phyloP scores from a whole-genome alignment of 2,329 filamentous ascomycete species.

The Alternaria brassicae region DNA sequence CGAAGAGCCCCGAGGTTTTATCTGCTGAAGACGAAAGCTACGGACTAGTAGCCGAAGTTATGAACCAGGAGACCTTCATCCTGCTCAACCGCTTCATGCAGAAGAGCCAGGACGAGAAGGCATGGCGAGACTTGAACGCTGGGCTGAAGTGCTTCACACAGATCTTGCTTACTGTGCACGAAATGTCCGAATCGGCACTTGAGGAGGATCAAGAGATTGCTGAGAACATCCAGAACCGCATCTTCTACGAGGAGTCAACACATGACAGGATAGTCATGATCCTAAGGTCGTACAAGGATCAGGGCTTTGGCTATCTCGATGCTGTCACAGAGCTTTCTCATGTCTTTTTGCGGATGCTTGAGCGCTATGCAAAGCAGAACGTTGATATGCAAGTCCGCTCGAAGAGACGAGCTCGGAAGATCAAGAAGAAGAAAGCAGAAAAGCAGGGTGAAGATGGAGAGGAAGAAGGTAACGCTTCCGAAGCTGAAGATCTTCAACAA shows the following conservation, averaged over 20 bases:
- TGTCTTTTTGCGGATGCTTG: conserved; percentile 89
- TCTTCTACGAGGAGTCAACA: conserved; percentile 98
- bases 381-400: conserved; percentile 91
- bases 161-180: conserved; percentile 88
- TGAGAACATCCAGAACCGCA: conserved; percentile 92
- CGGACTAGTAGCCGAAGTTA: conserved; percentile 83
- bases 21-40: conserved; percentile 73
- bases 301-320: conserved; percentile 92
- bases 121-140: conserved; percentile 85
- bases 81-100: conserved; percentile 85
- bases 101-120: conserved; percentile 78
- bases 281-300: conserved; percentile 85
- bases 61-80: conserved; percentile 95
- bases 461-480: conserved; percentile 64
- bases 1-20: conserved; percentile 50
- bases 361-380: conserved; percentile 94
- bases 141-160: conserved; percentile 95
- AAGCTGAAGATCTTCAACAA: conserved; percentile 71
- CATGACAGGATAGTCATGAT: conserved; percentile 87
- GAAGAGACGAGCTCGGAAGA: conserved; percentile 73
- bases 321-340: conserved; percentile 89
- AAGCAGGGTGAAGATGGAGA: conserved; percentile 58
- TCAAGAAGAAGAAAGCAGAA: conserved; percentile 67
- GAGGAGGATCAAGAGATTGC: conserved; percentile 98
- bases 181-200: conserved; percentile 82